Evolutionary conservation across 192 early-diverging fungal genomes (phyloP).

Genomic region (Mortierella hygrophila): DNA sequence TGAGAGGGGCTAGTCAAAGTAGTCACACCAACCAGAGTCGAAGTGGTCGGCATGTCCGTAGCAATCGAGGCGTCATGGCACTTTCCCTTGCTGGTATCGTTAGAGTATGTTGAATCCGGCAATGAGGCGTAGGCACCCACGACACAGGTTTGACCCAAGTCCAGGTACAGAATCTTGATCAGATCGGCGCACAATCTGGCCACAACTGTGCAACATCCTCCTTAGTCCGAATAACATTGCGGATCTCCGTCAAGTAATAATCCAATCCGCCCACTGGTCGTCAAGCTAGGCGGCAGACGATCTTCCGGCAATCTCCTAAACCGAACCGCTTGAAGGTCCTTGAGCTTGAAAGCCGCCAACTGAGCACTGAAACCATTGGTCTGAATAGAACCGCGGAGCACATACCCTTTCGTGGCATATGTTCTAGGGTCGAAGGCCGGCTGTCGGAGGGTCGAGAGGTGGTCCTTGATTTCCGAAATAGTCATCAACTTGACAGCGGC

Average conservation of each 20-base stretch:
- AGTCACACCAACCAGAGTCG: too few species aligned
- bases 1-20: not conserved
- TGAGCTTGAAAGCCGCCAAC: constrained; percentile 8
- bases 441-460: not conserved
- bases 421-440: not conserved
- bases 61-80: too few species aligned
- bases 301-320: not conserved
- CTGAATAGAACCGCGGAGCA: not conserved
- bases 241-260: constrained; percentile 1
- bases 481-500: not conserved
- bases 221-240: constrained; percentile 5
- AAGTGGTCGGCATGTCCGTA: too few species aligned
- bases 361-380: constrained; percentile 1
- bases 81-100: not conserved
- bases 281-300: not conserved
- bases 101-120: not conserved
- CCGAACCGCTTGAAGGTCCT: constrained; percentile 8
- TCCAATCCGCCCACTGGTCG: not conserved
- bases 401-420: not conserved
- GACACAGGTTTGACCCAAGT: constrained; percentile 13
- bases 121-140: constrained; percentile 8
- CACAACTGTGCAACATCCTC: not conserved
- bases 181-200: not conserved
- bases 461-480: not conserved
- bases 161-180: constrained; percentile 4